These are phyloP conservation scores for Talaromyces verruculosus DNA, from an alignment of 2,329 filamentous ascomycete genomes.

Conservation along the genomic window DNA sequence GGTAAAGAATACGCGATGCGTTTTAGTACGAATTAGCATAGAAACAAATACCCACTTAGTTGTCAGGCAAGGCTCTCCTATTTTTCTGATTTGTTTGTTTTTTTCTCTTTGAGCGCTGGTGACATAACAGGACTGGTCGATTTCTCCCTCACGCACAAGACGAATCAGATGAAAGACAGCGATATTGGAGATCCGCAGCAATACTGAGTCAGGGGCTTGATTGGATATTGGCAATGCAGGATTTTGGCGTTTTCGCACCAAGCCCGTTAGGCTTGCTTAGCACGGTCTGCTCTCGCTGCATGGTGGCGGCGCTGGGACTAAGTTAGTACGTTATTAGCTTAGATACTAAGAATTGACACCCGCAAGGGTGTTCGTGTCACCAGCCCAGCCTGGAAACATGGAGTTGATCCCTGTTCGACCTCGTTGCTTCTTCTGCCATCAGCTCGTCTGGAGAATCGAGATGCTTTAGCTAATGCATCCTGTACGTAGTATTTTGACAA, in stretches of 20 bases:
- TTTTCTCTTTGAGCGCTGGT: conserved; percentile 2
- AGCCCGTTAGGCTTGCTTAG: conserved; percentile 15
- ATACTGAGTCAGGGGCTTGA: conserved; percentile 11
- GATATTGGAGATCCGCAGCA: conserved; percentile 13
- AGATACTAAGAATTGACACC: conserved; percentile 10
- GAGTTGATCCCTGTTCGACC: neutral
- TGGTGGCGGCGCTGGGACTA: conserved; percentile 13
- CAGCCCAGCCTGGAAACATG: conserved; percentile 3
- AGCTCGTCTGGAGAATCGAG: neutral
- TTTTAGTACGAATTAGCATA: conserved; percentile 9
- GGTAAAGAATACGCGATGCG: conserved; percentile 1
- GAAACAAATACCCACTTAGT: conserved; percentile 7
- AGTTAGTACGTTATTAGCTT: conserved; percentile 6
- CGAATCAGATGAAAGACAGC: conserved; percentile 4
- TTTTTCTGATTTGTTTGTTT: conserved; percentile 6
- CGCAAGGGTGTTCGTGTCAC: conserved; percentile 7
- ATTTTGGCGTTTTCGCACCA: conserved; percentile 1
- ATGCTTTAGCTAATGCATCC: neutral
- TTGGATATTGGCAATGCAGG: neutral
- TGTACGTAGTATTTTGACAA: neutral
- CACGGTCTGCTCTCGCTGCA: conserved; percentile 10
- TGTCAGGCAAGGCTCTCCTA: conserved; percentile 15
- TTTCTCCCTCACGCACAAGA: conserved; percentile 7
- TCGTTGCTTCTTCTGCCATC: neutral
- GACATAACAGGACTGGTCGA: conserved; percentile 10